Evolutionary conservation across 805 yeast genomes (phyloP).

Genomic region (Ogataea kodamae): DNA sequence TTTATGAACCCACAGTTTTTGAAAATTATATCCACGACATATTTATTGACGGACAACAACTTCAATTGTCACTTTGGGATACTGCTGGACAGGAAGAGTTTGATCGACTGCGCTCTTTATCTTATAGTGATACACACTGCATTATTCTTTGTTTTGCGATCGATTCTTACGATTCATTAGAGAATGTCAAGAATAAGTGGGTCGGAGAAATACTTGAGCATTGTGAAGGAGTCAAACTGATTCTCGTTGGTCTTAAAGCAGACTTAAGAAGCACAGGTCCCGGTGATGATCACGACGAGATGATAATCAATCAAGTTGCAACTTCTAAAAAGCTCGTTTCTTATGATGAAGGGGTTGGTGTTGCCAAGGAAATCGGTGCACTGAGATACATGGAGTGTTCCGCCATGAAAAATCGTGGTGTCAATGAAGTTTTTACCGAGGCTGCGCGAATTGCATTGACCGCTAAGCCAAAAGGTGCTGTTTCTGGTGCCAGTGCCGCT

Average conservation of each 20-base stretch:
- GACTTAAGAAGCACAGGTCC: slow-evolving; percentile 73
- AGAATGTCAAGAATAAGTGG: slow-evolving; percentile 95
- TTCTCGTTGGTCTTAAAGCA: slow-evolving; percentile 90
- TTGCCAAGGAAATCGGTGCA: slow-evolving; percentile 93
- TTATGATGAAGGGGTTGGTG: slow-evolving; percentile 89
- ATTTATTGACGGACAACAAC: slow-evolving; percentile 89
- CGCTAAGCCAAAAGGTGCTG: slow-evolving; percentile 78
- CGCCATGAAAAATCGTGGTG: slow-evolving; percentile 94
- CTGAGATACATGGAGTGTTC: slow-evolving; percentile 93
- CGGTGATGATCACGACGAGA: slow-evolving; percentile 23
- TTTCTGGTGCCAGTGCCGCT: slow-evolving; percentile 39
- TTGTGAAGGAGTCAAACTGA: slow-evolving; percentile 93
- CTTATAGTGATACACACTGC: slow-evolving; percentile 94
- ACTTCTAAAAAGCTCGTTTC: slow-evolving; percentile 54
- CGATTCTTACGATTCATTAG: slow-evolving; percentile 90
- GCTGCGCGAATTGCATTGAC: slow-evolving; percentile 96
- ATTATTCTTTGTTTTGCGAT: slow-evolving; percentile 95
- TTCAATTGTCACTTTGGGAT: slow-evolving; percentile 93
- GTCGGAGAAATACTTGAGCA: slow-evolving; percentile 95
- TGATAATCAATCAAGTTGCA: slow-evolving; percentile 28
- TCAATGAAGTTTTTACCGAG: slow-evolving; percentile 98
- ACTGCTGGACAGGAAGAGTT: slow-evolving; percentile 99
- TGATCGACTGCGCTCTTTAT: slow-evolving; percentile 86
- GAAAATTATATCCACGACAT: slow-evolving; percentile 97
- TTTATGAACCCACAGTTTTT: slow-evolving; percentile 96